Percentiles rank a stretch among this genome's conserved stretches.
Evolutionary conservation across 1,284 basidiomycete species (phyloP).

Genomic region (Leccinum subrobustum): DNA sequence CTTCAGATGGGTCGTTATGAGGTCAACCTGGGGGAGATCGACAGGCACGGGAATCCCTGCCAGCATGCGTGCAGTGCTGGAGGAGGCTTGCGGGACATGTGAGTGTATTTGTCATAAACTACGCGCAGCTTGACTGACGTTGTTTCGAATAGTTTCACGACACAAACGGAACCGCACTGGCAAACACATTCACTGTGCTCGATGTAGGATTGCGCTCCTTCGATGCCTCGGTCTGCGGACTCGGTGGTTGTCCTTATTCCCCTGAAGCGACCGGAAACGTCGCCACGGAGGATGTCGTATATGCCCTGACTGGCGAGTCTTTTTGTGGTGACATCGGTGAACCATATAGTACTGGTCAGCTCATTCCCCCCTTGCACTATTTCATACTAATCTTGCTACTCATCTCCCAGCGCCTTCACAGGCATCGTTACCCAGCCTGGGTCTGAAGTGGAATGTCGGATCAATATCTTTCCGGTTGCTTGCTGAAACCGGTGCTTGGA

Average conservation of each 20-base stretch:
- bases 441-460: too few relatives aligned
- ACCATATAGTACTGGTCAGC: too few relatives aligned
- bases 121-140: neutral
- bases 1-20: conserved; percentile 68
- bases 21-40: conserved; percentile 87
- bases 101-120: conserved; percentile 26
- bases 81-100: conserved; percentile 82
- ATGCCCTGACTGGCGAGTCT: too few relatives aligned
- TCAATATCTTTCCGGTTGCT: too few relatives aligned
- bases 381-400: too few relatives aligned
- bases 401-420: too few relatives aligned
- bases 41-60: conserved; percentile 71
- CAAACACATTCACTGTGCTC: conserved; percentile 69
- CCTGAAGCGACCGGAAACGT: conserved; percentile 51
- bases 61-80: conserved; percentile 66
- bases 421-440: too few relatives aligned
- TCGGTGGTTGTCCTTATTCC: conserved; percentile 64
- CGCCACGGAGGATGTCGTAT: too few relatives aligned
- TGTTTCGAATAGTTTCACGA: conserved; percentile 76
- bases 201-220: conserved; percentile 66
- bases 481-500: too few relatives aligned
- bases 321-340: too few relatives aligned
- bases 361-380: too few relatives aligned
- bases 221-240: conserved; percentile 76
- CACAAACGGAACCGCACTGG: conserved; percentile 82